Evolutionary conservation across 73 alveolate genomes (phyloP).

Genomic region (Tetrahymena borealis): DNA sequence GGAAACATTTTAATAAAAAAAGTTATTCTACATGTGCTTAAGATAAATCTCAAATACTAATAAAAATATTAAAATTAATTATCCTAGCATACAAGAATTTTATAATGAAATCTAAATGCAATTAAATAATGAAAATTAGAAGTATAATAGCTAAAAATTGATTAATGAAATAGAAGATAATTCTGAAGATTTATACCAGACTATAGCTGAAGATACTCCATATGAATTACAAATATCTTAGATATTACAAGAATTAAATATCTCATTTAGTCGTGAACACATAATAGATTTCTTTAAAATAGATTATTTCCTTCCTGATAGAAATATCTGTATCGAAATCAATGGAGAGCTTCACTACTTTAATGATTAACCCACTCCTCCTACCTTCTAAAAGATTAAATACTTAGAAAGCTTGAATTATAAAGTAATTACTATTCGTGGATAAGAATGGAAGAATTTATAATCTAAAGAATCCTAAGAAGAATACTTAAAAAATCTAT

Average conservation of each 20-base stretch:
- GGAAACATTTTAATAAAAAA: neutral
- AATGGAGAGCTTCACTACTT: neutral
- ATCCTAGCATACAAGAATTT: too few species aligned
- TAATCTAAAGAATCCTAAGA: neutral
- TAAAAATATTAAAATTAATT: too few species aligned
- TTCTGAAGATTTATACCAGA: neutral
- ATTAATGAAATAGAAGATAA: too few species aligned
- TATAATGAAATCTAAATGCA: too few species aligned
- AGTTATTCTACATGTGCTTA: neutral
- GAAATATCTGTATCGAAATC: neutral
- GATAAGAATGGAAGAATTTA: neutral
- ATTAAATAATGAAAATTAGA: too few species aligned
- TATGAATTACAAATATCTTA: neutral
- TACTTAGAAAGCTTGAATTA: neutral
- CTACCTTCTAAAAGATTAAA: neutral
- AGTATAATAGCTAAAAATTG: too few species aligned
- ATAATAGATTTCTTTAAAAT: neutral
- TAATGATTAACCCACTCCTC: neutral
- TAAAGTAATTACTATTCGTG: neutral
- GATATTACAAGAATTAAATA: neutral
- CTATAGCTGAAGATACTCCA: neutral
- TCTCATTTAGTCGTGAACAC: neutral
- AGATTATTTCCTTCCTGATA: neutral
- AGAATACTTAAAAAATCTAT: neutral
- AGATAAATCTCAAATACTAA: neutral